phyloP scores from a whole-genome alignment of 192 early-diverging fungal genomes.

The Paraglomus occultum region DNA sequence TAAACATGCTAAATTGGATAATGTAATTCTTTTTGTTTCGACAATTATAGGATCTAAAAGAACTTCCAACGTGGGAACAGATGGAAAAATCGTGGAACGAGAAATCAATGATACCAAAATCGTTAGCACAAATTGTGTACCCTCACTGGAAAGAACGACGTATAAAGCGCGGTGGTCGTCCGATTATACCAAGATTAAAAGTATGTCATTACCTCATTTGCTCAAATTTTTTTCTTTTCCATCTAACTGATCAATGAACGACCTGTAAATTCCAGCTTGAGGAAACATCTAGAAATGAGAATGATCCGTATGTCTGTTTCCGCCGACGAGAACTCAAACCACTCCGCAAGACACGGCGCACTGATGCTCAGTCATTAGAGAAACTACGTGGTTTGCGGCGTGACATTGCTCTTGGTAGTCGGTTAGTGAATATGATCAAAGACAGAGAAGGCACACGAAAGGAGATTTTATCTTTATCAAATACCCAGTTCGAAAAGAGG shows the following conservation, averaged over 20 bases:
- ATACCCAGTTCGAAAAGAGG: conserved; percentile 71
- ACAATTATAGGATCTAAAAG: conserved; percentile 1
- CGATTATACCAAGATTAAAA: conserved; percentile 61
- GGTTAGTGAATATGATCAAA: conserved; percentile 77
- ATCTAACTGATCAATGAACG: no score
- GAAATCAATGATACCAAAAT: background rate
- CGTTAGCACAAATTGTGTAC: conserved; percentile 36
- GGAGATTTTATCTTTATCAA: conserved; percentile 72
- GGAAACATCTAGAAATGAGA: conserved; percentile 58
- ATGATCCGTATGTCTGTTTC: conserved; percentile 96
- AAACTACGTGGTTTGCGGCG: conserved; percentile 76
- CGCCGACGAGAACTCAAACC: conserved; percentile 89
- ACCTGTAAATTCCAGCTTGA: conserved; percentile 51
- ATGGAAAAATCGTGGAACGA: background rate
- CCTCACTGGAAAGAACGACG: conserved; percentile 57
- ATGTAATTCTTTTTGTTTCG: no score
- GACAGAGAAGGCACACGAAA: conserved; percentile 75
- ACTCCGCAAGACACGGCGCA: conserved; percentile 81
- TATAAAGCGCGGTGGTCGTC: background rate
- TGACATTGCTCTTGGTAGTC: conserved; percentile 74
- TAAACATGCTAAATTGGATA: no score
- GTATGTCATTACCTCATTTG: conserved; percentile 17
- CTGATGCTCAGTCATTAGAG: conserved; percentile 83
- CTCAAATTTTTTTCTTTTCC: background rate
- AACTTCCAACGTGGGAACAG: conserved; percentile 21